Conservation (phyloP, 2,329 filamentous ascomycete genomes). For the Ascochyta koolunga region DNA sequence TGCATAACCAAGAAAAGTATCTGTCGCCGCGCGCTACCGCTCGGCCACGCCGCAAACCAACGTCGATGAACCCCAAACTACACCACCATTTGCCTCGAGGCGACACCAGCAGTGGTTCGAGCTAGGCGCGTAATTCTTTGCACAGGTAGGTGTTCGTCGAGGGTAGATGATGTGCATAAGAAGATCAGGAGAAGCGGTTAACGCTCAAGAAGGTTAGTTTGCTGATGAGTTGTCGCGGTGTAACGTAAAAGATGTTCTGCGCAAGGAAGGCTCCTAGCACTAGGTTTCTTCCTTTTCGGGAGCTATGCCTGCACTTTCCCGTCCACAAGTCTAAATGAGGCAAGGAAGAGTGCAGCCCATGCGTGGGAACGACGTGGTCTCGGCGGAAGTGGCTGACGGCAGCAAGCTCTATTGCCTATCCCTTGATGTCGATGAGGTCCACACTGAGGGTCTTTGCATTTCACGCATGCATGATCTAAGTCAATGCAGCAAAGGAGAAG, state of each 20-base stretch:
- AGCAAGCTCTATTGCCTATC: conserved; percentile 7
- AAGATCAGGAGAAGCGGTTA: conserved; percentile 17
- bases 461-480: neutral
- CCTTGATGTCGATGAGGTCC: conserved; percentile 2
- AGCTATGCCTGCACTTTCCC: neutral
- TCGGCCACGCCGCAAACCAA: conserved; percentile 22
- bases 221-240: conserved; percentile 25
- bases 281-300: conserved; percentile 2
- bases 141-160: conserved; percentile 28
- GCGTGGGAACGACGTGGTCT: conserved; percentile 7
- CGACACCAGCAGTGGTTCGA: neutral
- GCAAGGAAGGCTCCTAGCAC: conserved; percentile 16
- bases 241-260: conserved; percentile 19
- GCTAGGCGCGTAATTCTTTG: conserved; percentile 9
- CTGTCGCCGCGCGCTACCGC: conserved; percentile 32
- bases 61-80: conserved; percentile 23
- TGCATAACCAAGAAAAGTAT: conserved; percentile 20
- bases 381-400: conserved; percentile 23
- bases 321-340: conserved; percentile 2
- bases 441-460: conserved; percentile 1
- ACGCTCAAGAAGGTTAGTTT: conserved; percentile 12
- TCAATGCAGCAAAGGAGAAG: conserved; percentile 24
- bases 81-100: conserved; percentile 3
- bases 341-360: conserved; percentile 4
- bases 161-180: conserved; percentile 18